Evolutionary conservation across 768 basidiomycete genomes (phyloP), one percentile per base, ranked within the genome.

Genomic region (Floccularia luteovirens): DNA sequence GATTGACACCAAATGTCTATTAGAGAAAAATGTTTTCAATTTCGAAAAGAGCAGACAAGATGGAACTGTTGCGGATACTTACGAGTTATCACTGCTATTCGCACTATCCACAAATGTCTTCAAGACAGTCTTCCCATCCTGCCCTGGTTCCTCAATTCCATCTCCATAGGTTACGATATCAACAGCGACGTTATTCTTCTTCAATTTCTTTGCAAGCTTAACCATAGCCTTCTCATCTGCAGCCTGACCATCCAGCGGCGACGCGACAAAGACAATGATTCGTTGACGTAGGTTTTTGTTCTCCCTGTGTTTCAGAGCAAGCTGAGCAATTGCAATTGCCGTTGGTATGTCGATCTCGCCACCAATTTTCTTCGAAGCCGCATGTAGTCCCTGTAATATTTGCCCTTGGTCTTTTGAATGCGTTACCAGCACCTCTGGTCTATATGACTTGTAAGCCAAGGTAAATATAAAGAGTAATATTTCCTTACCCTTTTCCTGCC

Each of bases 231-330:
- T 80, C 56, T 90, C 86, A 43, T 88, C 82, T 8, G 82, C 76
- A 5, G 70, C 80, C 22, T 66, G 57, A 22, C 78, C 82, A 16
- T 75, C 70, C n/a, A 92, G 62, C 1, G 96, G 96, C 3, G 90
- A 93, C 12, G 82, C 92, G 39, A 92, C 82, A 50, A 98, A 96
- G 31, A 90, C 87, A 55, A 99, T 79, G 51, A 99, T 88, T 28
- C 96, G 80, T 53, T 99, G 96, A 16, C 93, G 84, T 22, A 94
- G 81, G 54, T 92, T 97, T 77, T 98, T 98, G 72, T 98, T 97
- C 62, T 93, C 90, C 43, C 96, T 72, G 59, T 99, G 96, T 60
- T 99, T 99, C 35, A 99, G 72, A 0, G 96, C 93, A 37, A 99
- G 80, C 57, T 93, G 93, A 0, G 96, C 94, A 35, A 98, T 80